phyloP scores from a whole-genome alignment of 805 yeast genomes.

The Clavispora phyllophila region DNA sequence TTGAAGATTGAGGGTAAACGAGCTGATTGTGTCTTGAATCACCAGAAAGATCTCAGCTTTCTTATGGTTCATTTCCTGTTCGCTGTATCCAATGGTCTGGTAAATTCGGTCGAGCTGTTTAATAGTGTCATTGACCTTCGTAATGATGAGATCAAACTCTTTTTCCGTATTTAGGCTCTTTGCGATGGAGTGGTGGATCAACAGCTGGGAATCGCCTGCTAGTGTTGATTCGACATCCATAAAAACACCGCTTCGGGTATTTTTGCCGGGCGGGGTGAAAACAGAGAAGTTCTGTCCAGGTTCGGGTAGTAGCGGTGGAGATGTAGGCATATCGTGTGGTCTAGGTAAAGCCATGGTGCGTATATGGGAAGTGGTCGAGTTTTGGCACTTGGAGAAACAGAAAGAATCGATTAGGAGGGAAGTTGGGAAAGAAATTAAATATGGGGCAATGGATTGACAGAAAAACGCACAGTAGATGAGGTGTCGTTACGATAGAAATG shows the following conservation, averaged over 20 bases:
- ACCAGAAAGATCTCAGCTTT: conserved; percentile 46
- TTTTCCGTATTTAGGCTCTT: conserved; percentile 5
- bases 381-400: too few relatives aligned
- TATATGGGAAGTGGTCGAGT: not conserved
- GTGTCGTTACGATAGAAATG: not conserved
- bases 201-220: conserved; percentile 1
- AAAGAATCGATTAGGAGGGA: too few relatives aligned
- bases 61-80: conserved; percentile 44
- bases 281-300: not conserved
- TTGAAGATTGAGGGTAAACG: conserved; percentile 15
- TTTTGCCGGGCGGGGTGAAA: not conserved
- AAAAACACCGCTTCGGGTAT: not conserved
- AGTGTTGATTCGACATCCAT: conserved; percentile 1
- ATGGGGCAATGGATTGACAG: too few relatives aligned
- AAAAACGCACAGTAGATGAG: not conserved
- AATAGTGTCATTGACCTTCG: conserved; percentile 33
- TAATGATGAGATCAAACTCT: conserved; percentile 28
- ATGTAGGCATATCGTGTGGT: not conserved
- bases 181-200: not conserved
- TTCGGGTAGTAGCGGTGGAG: not conserved
- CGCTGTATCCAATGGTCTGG: conserved; percentile 50
- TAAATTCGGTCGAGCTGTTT: conserved; percentile 44
- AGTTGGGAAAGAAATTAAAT: not conserved
- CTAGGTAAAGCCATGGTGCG: not conserved
- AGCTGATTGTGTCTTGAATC: conserved; percentile 44